Evolutionary conservation across 768 basidiomycete genomes (phyloP), one percentile per base, ranked within the genome.

Genomic region (Symmetrospora coprosmae): DNA sequence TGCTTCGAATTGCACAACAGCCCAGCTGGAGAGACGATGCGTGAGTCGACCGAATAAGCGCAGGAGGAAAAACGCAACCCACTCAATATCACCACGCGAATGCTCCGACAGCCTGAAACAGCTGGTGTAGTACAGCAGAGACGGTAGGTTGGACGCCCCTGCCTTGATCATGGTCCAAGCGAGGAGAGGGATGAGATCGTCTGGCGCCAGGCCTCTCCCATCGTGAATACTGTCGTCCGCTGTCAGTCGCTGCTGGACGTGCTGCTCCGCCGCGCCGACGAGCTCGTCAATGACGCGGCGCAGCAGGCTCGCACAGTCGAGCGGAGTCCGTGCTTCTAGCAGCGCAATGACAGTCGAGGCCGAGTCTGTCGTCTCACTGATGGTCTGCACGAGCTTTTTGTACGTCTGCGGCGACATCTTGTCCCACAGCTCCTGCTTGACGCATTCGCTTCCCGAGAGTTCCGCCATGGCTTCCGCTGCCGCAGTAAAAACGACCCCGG

Each of bases 1-100:
- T 1, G 64, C 64, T 50, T 65, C 62, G 50, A 65, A 65, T 19
- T 63, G 63, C n/a, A 60, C 64, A 9, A 65, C 28, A n/a, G 64
- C 49, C 64, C 64, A 65, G 34, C 62, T 65, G 64, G 9, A 31
- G 13, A 19, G 21, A 28, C 14, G 13, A 19, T n/a, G 4, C 0
- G 31, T 17, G 3, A 35, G 37, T 8, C 38, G 28, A 55, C 31
- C 7, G 5, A 7, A 17, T n/a, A n/a, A 28, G 19, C 2, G 40
- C 37, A 27, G 37, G 9, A 23, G 30, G 25, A 28, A 28, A 3
- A 8, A 27, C 4, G 7, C 5, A 2, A 30, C 62, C 21, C 30
- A 65, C 64, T 65, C 60, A n/a, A 58, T 33, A 19, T 65, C 64
- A 7, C 56, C 49, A 5, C 40, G 28, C 11, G 48, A 35, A 16